These are phyloP conservation scores for Monosporascus sp. DNA, from an alignment of 2,329 filamentous ascomycete species.

Conservation along the genomic window DNA sequence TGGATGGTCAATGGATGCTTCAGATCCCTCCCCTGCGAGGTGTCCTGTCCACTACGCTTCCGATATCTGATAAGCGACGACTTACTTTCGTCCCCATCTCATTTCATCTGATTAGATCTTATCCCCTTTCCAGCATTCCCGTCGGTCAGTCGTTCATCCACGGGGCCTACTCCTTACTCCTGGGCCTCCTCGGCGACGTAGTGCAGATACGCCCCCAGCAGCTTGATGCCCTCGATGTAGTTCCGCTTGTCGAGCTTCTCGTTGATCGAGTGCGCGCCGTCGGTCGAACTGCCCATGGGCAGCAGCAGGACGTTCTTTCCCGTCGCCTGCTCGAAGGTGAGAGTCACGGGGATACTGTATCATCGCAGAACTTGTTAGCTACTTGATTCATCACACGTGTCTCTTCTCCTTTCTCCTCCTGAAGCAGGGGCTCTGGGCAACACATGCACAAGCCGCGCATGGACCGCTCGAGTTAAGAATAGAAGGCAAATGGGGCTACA, in stretches of 20 bases:
- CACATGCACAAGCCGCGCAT: too few species aligned
- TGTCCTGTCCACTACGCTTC: too few species aligned
- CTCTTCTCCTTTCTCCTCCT: too few species aligned
- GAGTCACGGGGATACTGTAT: constrained; percentile 82
- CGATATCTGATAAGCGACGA: too few species aligned
- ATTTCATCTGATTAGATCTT: too few species aligned
- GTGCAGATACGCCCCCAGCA: constrained; percentile 90
- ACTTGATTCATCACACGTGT: not conserved
- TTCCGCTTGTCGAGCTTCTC: constrained; percentile 97
- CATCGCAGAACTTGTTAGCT: constrained; percentile 1
- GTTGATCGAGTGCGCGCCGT: constrained; percentile 95
- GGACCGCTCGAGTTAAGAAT: not conserved
- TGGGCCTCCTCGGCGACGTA: constrained; percentile 85
- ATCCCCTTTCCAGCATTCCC: too few species aligned
- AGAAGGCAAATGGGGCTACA: not conserved
- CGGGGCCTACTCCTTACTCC: constrained; percentile 4
- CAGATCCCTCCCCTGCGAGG: too few species aligned
- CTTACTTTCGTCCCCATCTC: too few species aligned
- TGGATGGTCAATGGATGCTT: too few species aligned
- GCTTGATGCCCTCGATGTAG: constrained; percentile 97
- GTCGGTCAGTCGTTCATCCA: too few species aligned
- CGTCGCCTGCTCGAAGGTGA: constrained; percentile 96
- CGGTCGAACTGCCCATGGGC: constrained; percentile 95
- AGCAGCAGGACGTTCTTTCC: constrained; percentile 95
- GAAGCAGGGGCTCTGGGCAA: too few species aligned